Base-by-base conservation (phyloP, 2,329 filamentous ascomycete genomes). In the Colletotrichum noveboracense region DNA sequence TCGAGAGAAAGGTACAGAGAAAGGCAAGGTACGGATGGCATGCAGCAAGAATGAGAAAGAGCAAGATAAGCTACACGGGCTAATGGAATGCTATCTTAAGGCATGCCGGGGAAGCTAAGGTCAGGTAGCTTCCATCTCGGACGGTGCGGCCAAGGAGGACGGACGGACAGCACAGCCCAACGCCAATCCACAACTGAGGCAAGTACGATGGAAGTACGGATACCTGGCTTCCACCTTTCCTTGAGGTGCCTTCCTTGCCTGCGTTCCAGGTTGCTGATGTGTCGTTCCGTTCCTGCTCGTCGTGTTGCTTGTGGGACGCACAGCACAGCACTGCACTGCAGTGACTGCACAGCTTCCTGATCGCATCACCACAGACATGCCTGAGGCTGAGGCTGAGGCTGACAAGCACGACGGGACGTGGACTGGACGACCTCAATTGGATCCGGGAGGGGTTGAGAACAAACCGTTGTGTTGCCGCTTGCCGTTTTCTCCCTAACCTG, bases 131-230 rank as follows among this genome's bases (percentile, higher is more conserved):
- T 72, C 26, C 38, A 67, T 68, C 62, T 64, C n/a, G 56, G 69
- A 56, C 38, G 34, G 69, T 56, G 56, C 38, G 32, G 28, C 24
- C 68, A 32, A 43, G 55, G 14, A 36, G 55, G n/a, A 56, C n/a
- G 43, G 70, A 62, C 67, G 36, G 55, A 70, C 36, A 28, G 55
- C 67, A 43, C 38, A 43, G 38, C 38, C 43, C 43, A 43, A n/a
- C 38, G 3, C 48, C 71, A 60, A 71, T 70, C 70, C 72, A 75
- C 62, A 75, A 61, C 69, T 75, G 55, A 75, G 48, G 66, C 28
- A 34, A 28, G 55, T 56, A 58, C 13, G 52, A 56, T 18, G 56
- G 24, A 34, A 30, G 65, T 72, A n/a, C n/a, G n/a, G n/a, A n/a
- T n/a, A 26, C 30, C 30, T 62, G 6, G 14, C 26, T 60, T 16